A percentile compares a stretch with the other conserved stretches of the same genome.
phyloP scores from a whole-genome alignment of 2,329 filamentous ascomycete species.

The Talaromyces islandicus region DNA sequence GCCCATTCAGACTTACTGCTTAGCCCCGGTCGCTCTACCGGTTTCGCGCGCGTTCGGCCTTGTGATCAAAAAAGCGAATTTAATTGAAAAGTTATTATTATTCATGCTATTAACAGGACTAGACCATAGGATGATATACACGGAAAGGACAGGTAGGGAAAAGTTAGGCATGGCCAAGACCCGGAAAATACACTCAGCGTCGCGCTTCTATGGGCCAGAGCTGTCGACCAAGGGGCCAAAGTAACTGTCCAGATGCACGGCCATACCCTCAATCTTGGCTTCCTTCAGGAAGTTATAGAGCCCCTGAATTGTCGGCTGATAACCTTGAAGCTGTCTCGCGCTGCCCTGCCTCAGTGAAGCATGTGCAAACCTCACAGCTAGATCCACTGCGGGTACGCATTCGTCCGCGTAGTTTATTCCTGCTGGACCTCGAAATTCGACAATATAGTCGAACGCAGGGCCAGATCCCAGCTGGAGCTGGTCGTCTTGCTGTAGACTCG shows the following conservation, averaged over 20 bases:
- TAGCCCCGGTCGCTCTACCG: neutral
- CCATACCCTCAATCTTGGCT: neutral
- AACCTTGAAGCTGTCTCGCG: neutral
- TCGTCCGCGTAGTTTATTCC: neutral
- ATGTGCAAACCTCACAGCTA: neutral
- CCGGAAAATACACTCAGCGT: too few species aligned
- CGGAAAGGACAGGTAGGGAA: too few species aligned
- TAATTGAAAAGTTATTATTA: neutral
- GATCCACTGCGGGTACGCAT: neutral
- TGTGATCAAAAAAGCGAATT: neutral
- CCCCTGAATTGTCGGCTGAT: neutral
- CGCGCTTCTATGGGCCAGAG: neutral
- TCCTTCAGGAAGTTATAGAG: neutral
- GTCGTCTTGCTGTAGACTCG: neutral
- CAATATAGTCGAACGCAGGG: neutral
- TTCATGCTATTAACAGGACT: neutral
- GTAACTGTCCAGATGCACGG: neutral
- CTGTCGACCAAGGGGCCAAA: neutral
- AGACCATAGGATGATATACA: neutral
- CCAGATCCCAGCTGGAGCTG: neutral
- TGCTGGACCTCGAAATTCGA: neutral
- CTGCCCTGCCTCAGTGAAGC: neutral
- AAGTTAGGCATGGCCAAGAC: too few species aligned
- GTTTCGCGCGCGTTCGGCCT: neutral
- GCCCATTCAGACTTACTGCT: neutral